A percentile compares a stretch with the other conserved stretches of the same genome.
These are phyloP conservation scores for Pycnococcus provasolii DNA, from an alignment of 139 green algal genomes.

Conservation along the genomic window DNA sequence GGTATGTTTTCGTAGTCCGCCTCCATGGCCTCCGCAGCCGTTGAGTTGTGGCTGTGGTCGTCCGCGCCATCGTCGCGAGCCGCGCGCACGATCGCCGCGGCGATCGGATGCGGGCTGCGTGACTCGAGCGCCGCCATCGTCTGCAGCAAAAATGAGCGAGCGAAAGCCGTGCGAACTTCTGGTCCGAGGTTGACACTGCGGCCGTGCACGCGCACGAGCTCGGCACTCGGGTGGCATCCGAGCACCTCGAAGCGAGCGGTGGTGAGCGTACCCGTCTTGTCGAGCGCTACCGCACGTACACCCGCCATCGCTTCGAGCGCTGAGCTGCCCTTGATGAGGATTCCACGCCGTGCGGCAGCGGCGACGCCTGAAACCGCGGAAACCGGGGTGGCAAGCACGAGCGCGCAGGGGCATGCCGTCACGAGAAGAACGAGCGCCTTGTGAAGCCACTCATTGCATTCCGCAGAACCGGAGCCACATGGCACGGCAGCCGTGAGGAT, in stretches of 20 bases:
- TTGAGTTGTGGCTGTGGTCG: too few relatives aligned
- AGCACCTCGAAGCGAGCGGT: conserved; percentile 43
- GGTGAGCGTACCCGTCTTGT: conserved; percentile 78
- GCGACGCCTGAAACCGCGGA: conserved; percentile 46
- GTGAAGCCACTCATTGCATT: conserved; percentile 45
- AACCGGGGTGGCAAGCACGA: conserved; percentile 72
- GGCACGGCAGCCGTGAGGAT: conserved; percentile 42
- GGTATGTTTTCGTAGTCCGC: conserved; percentile 28
- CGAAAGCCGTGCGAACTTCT: conserved; percentile 10
- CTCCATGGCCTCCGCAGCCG: conserved; percentile 7
- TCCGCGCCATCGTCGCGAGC: conserved; percentile 2
- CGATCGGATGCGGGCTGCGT: conserved; percentile 42
- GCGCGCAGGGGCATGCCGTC: conserved; percentile 66
- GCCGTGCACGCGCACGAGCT: conserved; percentile 1
- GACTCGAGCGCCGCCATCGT: conserved; percentile 35
- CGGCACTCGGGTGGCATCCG: neutral
- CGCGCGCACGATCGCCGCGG: conserved; percentile 35
- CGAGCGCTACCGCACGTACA: conserved; percentile 45
- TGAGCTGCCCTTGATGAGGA: conserved; percentile 63
- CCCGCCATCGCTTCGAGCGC: conserved; percentile 55
- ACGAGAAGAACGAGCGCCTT: conserved; percentile 64
- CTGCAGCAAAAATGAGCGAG: conserved; percentile 14
- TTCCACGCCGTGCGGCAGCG: conserved; percentile 37
- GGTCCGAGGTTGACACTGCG: neutral
- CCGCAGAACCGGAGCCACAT: conserved; percentile 11